These are phyloP conservation scores for Calonectria naviculata DNA, from an alignment of 2,329 filamentous ascomycete species.

Conservation along the genomic window DNA sequence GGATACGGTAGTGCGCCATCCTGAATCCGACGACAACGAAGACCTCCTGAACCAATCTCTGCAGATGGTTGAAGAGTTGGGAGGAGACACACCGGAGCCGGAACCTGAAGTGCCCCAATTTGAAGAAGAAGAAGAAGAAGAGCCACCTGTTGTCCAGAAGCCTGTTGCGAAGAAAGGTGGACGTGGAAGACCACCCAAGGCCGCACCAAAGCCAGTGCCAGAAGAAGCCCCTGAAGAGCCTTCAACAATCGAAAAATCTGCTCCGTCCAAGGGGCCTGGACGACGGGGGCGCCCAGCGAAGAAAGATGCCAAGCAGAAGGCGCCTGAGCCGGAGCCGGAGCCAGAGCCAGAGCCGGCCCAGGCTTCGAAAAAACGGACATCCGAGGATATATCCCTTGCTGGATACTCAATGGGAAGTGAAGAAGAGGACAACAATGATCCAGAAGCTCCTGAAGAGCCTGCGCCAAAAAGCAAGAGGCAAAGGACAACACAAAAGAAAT, in stretches of 20 bases:
- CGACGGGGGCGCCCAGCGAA: constrained; percentile 30
- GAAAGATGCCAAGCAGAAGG: constrained; percentile 23
- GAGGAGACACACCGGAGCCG: constrained; percentile 32
- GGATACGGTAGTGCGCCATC: constrained; percentile 10
- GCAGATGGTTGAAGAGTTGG: constrained; percentile 51
- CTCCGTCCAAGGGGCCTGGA: constrained; percentile 1
- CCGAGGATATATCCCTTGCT: constrained; percentile 7
- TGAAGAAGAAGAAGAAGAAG: constrained; percentile 20
- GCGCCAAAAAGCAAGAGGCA: constrained; percentile 40
- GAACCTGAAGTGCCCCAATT: constrained; percentile 14
- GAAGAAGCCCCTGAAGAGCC: constrained; percentile 26
- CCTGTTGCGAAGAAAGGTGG: constrained; percentile 14
- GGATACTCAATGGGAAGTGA: constrained; percentile 13
- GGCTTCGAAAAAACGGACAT: constrained; percentile 30
- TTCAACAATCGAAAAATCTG: constrained; percentile 16
- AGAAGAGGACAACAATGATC: constrained; percentile 33
- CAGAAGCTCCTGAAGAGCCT: constrained; percentile 40
- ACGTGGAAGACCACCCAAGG: constrained; percentile 37
- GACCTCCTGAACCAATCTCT: constrained; percentile 55
- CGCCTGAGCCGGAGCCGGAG: constrained; percentile 14
- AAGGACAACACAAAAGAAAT: constrained; percentile 36
- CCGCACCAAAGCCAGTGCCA: constrained; percentile 18
- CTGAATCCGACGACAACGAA: constrained; percentile 11
- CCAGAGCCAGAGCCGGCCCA: constrained; percentile 15
- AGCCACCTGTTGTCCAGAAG: constrained; percentile 20